Base-by-base conservation (phyloP, 495 filamentous ascomycete species). In the Eremomyces bilateralis region DNA sequence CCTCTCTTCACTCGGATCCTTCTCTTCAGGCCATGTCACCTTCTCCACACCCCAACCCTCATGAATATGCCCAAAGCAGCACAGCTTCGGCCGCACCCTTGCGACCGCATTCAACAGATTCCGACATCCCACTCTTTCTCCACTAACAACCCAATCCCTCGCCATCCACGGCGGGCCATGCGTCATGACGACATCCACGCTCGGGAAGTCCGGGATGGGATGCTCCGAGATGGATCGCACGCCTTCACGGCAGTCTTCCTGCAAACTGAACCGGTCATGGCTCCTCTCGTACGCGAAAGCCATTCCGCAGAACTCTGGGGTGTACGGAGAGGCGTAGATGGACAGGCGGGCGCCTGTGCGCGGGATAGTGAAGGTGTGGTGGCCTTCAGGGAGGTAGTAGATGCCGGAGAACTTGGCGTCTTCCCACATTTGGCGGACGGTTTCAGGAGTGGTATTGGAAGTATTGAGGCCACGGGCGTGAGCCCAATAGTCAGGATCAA, bases 41-140 rank as follows among this genome's bases (percentile, higher is more conserved):
- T 69, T 43, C 36, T 62, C 59, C 3, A 65, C 74, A n/a, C 78
- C 78, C 64, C 72, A 79, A 0, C 59, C 72, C 47, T 83, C 75
- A 42, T 79, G 75, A 20, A 80, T 76, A 48, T 80, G 75, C 3
- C 76, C 74, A 39, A 79, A 81, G 45, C 71, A 78, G 47, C 79
- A 71, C 41, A 80, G 42, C 4, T 48, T 52, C 1, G 73, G 76
- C 30, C 57, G 46, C 3, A 63, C 53, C 10, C 54, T 56, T 3
- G 61, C 61, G 13, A 74, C 46, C 8, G 69, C 68, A 0, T 48
- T 51, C 19, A 79, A 70, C 11, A 80, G 54, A 28, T 62, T 41
- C 11, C 53, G 48, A 39, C 69, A 78, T 0, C 74, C 76, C 15
- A 61, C 63, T 8, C 13, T 13, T 28, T 28, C 24, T 8, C 35